Evolutionary conservation across 1,139 yeast genomes (phyloP).

Genomic region (Nakaseomyces bracarensis): DNA sequence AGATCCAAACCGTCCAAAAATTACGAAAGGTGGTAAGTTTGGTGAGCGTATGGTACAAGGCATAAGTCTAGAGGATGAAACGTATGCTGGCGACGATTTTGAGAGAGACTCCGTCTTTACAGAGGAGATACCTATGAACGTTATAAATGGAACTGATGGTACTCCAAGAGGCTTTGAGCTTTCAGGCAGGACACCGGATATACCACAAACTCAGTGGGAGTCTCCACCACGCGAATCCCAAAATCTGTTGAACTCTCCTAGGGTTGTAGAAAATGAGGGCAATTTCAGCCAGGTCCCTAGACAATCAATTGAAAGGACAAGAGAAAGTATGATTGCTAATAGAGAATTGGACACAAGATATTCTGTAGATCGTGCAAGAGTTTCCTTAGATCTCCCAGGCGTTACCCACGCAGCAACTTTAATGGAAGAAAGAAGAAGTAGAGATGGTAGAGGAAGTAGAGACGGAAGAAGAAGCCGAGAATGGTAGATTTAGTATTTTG

Average conservation of each 20-base stretch:
- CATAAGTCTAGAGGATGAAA: slow-evolving; percentile 12
- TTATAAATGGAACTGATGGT: slow-evolving; percentile 24
- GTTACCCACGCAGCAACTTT: slow-evolving; percentile 33
- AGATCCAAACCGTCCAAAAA: slow-evolving; percentile 40
- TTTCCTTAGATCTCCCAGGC: slow-evolving; percentile 36
- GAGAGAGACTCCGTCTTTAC: slow-evolving; percentile 23
- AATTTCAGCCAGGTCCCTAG: slow-evolving; percentile 13
- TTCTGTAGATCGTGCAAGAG: slow-evolving; percentile 35
- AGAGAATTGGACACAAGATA: slow-evolving; percentile 33
- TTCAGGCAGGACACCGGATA: slow-evolving; percentile 7
- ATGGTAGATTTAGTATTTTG: not conserved
- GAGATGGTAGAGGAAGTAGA: not conserved
- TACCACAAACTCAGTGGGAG: slow-evolving; percentile 6
- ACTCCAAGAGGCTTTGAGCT: slow-evolving; percentile 16
- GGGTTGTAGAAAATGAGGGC: slow-evolving; percentile 7
- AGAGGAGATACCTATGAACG: slow-evolving; percentile 30
- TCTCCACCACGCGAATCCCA: slow-evolving; percentile 14
- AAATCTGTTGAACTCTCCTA: slow-evolving; percentile 21
- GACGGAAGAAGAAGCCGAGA: not conserved
- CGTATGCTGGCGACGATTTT: slow-evolving; percentile 13
- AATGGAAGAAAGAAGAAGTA: slow-evolving; percentile 24
- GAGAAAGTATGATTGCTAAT: slow-evolving; percentile 32
- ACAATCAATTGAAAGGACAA: slow-evolving; percentile 34
- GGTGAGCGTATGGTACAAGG: slow-evolving; percentile 17
- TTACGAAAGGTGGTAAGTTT: slow-evolving; percentile 17